phyloP scores from a whole-genome alignment of 2,329 filamentous ascomycete genomes.

The Sporothrix curviconia region DNA sequence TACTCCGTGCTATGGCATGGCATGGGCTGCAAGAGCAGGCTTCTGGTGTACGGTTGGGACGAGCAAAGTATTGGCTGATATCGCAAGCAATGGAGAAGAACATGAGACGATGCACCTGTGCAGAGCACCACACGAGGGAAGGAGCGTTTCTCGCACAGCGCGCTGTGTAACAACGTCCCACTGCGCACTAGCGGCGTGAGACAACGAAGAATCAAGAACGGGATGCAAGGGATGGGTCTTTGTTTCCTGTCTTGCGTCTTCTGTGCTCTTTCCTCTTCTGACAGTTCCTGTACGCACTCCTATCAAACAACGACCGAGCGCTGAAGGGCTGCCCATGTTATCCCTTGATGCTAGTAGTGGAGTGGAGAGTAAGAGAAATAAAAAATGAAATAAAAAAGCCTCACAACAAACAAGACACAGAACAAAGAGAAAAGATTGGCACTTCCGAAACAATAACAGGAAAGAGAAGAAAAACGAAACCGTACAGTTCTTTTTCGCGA shows the following conservation, averaged over 20 bases:
- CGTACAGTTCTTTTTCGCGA: no score
- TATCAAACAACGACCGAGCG: no score
- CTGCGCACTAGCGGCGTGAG: no score
- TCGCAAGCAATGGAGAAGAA: background rate
- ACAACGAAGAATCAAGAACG: no score
- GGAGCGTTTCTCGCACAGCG: no score
- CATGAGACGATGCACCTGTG: background rate
- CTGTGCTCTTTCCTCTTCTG: background rate
- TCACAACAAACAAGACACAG: constrained; percentile 5
- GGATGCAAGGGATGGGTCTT: no score
- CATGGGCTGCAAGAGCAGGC: background rate
- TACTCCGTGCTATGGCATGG: background rate
- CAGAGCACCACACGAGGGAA: background rate
- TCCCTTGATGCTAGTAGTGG: no score
- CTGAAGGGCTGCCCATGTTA: no score
- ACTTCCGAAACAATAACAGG: background rate
- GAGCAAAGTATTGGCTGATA: background rate
- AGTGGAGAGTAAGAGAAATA: no score
- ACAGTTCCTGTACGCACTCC: no score
- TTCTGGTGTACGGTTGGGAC: background rate
- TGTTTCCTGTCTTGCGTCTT: background rate
- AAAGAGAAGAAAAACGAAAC: background rate
- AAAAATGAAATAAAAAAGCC: background rate
- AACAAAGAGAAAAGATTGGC: background rate
- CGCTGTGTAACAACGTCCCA: no score